Percentiles rank a stretch among this genome's conserved stretches.
These are phyloP conservation scores for Kodamaea alishanica DNA, from an alignment of 1,139 yeast species.

Conservation along the genomic window DNA sequence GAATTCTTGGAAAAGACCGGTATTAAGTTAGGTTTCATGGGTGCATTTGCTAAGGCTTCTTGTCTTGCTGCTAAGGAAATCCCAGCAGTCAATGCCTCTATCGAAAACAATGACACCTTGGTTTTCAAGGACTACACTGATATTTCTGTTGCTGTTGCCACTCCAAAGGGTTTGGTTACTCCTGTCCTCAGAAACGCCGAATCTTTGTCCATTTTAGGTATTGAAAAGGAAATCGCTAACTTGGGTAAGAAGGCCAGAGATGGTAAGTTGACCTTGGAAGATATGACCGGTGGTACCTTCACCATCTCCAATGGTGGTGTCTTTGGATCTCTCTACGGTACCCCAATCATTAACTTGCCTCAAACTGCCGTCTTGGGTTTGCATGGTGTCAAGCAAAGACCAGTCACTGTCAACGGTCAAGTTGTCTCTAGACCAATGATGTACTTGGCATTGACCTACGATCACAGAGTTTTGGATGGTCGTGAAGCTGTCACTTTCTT, in stretches of 20 bases:
- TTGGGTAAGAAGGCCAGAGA: constrained; percentile 95
- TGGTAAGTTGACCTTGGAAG: constrained; percentile 93
- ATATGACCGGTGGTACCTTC: constrained; percentile 99
- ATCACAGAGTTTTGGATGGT: constrained; percentile 97
- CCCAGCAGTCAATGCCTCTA: constrained; percentile 94
- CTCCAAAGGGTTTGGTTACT: constrained; percentile 98
- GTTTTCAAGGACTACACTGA: constrained; percentile 96
- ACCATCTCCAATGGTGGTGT: constrained; percentile 99
- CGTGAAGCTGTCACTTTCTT: constrained; percentile 98
- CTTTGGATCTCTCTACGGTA: constrained; percentile 95
- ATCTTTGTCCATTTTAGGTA: constrained; percentile 80
- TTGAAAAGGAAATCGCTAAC: constrained; percentile 78
- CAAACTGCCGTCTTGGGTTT: constrained; percentile 97
- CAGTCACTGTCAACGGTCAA: constrained; percentile 94
- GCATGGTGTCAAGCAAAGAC: constrained; percentile 97
- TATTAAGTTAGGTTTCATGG: constrained; percentile 97
- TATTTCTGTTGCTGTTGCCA: constrained; percentile 95
- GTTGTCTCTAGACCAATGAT: constrained; percentile 98
- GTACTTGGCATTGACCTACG: constrained; percentile 98
- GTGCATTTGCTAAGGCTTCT: constrained; percentile 93
- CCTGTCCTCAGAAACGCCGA: constrained; percentile 98
- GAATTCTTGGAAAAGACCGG: constrained; percentile 94
- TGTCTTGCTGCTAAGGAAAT: constrained; percentile 91
- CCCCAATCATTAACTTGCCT: constrained; percentile 97
- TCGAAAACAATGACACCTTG: constrained; percentile 88